These are phyloP conservation scores for Rhizophagus sp. DNA, from an alignment of 192 early-diverging fungal species.

Conservation along the genomic window DNA sequence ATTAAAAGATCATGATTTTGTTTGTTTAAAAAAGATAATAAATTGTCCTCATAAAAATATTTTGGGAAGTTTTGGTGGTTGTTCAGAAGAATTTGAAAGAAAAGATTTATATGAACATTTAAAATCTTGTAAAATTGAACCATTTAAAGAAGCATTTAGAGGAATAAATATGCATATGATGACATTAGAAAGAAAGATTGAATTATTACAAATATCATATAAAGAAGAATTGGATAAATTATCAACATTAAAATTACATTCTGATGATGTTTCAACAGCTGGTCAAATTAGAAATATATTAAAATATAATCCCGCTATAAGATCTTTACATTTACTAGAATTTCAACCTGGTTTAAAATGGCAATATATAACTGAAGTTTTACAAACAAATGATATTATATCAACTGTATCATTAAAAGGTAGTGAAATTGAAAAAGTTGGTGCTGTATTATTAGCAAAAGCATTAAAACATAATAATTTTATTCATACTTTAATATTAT, in stretches of 20 bases:
- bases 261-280: slow-evolving; percentile 12
- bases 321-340: slow-evolving; percentile 7
- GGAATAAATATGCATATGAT: slow-evolving; percentile 28
- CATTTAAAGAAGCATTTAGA: slow-evolving; percentile 26
- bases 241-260: slow-evolving; percentile 27
- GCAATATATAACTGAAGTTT: slow-evolving; percentile 28
- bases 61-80: slow-evolving; percentile 32
- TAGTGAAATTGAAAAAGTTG: slow-evolving; percentile 30
- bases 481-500: slow-evolving; percentile 25
- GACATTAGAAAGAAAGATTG: slow-evolving; percentile 27
- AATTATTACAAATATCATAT: slow-evolving; percentile 15
- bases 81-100: slow-evolving; percentile 28
- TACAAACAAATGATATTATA: slow-evolving; percentile 26
- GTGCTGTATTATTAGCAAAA: slow-evolving; percentile 32
- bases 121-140: slow-evolving; percentile 28
- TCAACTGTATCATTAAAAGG: slow-evolving; percentile 10
- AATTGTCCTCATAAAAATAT: slow-evolving; percentile 31
- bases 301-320: slow-evolving; percentile 31
- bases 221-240: slow-evolving; percentile 21
- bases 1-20: slow-evolving; percentile 22
- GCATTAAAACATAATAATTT: slow-evolving; percentile 23
- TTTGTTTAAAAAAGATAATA: slow-evolving; percentile 28
- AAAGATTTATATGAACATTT: slow-evolving; percentile 18
- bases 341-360: slow-evolving; percentile 31
- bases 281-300: slow-evolving; percentile 20